phyloP scores from a whole-genome alignment of 2,329 filamentous ascomycete genomes.

The Graphiopsis chlorocephala region DNA sequence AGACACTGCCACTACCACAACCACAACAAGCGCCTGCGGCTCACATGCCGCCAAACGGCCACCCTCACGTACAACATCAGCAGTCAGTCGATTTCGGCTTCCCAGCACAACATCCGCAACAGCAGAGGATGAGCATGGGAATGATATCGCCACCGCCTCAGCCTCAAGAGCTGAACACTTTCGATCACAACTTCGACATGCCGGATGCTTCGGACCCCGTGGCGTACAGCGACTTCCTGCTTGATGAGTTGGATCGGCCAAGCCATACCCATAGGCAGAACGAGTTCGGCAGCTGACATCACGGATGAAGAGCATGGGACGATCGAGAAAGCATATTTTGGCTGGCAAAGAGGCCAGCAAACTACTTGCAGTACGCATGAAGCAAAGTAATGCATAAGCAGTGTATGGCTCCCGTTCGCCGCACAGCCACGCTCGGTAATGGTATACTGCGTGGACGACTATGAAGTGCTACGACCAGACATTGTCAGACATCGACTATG shows the following conservation, averaged over 20 bases:
- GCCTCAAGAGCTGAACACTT: constrained; percentile 2
- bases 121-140: constrained; percentile 5
- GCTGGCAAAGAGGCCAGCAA: background rate
- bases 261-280: constrained; percentile 1
- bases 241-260: constrained; percentile 14
- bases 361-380: background rate
- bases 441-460: background rate
- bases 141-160: constrained; percentile 1
- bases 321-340: background rate
- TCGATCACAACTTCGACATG: constrained; percentile 16
- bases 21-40: constrained; percentile 1
- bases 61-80: background rate
- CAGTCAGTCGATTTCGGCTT: constrained; percentile 11
- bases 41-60: constrained; percentile 3
- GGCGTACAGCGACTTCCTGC: constrained; percentile 15
- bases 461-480: background rate
- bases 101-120: constrained; percentile 4
- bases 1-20: background rate
- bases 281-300: constrained; percentile 5
- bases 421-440: background rate
- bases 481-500: background rate
- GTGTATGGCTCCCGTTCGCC: background rate
- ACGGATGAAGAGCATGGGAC: background rate
- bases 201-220: constrained; percentile 8
- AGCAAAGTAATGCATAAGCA: background rate